Base-by-base conservation (phyloP, 2,329 filamentous ascomycete genomes). In the Ramularia endophylla region DNA sequence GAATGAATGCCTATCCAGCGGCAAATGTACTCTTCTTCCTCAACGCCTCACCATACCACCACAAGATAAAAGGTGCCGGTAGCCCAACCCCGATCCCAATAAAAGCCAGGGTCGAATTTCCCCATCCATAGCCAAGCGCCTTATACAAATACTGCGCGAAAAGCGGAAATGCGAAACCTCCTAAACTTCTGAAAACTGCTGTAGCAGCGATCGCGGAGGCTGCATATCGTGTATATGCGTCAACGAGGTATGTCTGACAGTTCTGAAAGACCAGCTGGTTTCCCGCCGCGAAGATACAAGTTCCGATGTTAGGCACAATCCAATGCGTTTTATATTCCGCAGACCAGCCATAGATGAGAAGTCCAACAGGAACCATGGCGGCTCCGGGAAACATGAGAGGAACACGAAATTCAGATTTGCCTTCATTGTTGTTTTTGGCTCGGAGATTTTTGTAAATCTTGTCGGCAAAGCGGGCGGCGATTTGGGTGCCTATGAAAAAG, bases 211-310 rank as follows among this genome's bases (percentile, higher is more conserved):
- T 70, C 0, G 72, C 73, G 38, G 61, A 66, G 0, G 72, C 72
- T 0, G 72, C 67, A 38, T 69, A 70, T 1, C 65, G 57, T 0
- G 69, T 68, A 46, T 68, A 74, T 0, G 66, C 63, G 40, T 82
- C 78, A 12, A 83, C 72, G 2, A 83, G 68, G 51, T 83, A 83
- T 3, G 77, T 78, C 37, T 79, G 74, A 31, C 76, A 71, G 22
- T 74, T 74, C 56, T 76, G 74, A 47, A 80, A 82, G 0, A 70
- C 66, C 0, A 75, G 65, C 34, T 80, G 73, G 39, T 76, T 70
- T 0, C 77, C 77, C 1, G 70, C 60, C 0, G 75, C 73, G 13
- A 79, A 73, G 3, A 78, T 65, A 0, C 67, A 64, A 2, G 75
- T 73, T 1, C 78, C 79, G 27, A 81, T 66, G 44, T 81, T 78